Percentiles rank a stretch among this genome's conserved stretches.
These are phyloP conservation scores for Logfia minima DNA, from an alignment of 129 eudicot species.

Conservation along the genomic window DNA sequence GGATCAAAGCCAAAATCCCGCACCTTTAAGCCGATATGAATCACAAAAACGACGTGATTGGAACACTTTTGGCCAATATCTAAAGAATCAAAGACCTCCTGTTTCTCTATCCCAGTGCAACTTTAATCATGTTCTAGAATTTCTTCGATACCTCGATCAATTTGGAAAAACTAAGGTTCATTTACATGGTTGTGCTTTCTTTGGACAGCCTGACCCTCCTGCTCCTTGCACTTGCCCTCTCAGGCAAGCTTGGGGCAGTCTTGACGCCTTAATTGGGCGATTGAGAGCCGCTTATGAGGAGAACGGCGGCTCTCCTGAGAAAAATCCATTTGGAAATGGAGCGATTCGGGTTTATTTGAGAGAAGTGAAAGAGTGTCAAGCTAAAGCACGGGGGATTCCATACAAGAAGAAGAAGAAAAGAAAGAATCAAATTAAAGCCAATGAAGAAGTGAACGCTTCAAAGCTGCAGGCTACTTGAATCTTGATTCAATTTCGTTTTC, in stretches of 20 bases:
- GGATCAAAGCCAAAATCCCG: conserved; percentile 40
- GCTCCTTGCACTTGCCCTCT: conserved; percentile 89
- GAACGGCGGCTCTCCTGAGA: conserved; percentile 71
- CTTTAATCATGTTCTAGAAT: conserved; percentile 65
- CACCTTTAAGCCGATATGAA: conserved; percentile 69
- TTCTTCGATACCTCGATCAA: conserved; percentile 84
- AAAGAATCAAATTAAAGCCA: conserved; percentile 42
- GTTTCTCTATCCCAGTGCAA: conserved; percentile 56
- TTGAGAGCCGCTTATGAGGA: conserved; percentile 86
- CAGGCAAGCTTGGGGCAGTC: conserved; percentile 93
- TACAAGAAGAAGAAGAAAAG: conserved; percentile 78
- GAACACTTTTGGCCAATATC: conserved; percentile 87
- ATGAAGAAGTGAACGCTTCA: conserved; percentile 37
- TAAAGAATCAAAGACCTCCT: conserved; percentile 73
- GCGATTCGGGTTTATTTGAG: conserved; percentile 68
- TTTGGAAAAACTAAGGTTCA: conserved; percentile 91
- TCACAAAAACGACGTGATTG: conserved; percentile 84
- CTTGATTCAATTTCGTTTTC: conserved; percentile 25
- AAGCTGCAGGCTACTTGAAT: conserved; percentile 41
- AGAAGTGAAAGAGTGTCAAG: conserved; percentile 82
- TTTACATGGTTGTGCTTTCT: conserved; percentile 68
- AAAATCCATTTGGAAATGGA: conserved; percentile 74
- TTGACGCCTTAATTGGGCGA: conserved; percentile 80
- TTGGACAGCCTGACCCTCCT: conserved; percentile 91
- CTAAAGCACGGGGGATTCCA: conserved; percentile 70